Evolutionary conservation across 129 eudicot genomes (phyloP).

Genomic region (Saussurea involucrata): DNA sequence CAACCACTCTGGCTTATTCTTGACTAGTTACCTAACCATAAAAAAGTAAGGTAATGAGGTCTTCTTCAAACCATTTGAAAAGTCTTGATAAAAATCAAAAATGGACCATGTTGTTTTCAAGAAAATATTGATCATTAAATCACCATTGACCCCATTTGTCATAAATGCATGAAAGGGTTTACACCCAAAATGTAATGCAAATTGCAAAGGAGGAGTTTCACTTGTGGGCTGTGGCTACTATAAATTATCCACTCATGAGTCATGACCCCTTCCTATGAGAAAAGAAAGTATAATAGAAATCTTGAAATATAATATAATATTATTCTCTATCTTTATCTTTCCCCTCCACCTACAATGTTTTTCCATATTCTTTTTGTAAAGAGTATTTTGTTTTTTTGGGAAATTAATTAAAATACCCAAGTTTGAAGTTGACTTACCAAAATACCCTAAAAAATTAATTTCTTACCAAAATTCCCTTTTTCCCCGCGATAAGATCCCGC

Average conservation of each 20-base stretch:
- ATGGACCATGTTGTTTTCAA: conserved; percentile 28
- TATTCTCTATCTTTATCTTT: conserved; percentile 27
- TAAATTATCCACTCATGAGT: conserved; percentile 31
- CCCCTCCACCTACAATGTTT: conserved; percentile 26
- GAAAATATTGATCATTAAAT: conserved; percentile 17
- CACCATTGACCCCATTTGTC: conserved; percentile 37
- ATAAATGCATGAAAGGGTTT: conserved; percentile 44
- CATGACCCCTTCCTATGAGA: conserved; percentile 20
- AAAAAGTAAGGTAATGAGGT: neutral
- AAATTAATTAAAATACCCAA: too few relatives aligned
- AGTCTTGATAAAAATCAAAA: conserved; percentile 9
- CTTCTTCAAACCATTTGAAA: conserved; percentile 16
- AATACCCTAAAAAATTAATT: too few relatives aligned
- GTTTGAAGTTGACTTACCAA: too few relatives aligned
- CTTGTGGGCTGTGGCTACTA: conserved; percentile 35
- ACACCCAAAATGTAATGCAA: conserved; percentile 12
- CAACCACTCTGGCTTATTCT: conserved; percentile 24
- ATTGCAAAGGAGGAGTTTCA: conserved; percentile 16
- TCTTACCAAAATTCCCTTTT: too few relatives aligned
- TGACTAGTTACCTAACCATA: conserved; percentile 27
- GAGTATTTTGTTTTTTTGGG: conserved; percentile 22
- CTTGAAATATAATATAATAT: neutral
- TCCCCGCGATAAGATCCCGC: too few relatives aligned
- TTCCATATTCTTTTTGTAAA: conserved; percentile 14
- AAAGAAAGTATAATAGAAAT: conserved; percentile 17